Percentiles rank a stretch among this genome's conserved stretches.
These are phyloP conservation scores for Plasmodium sp. DNA, from an alignment of 169 alveolate genomes.

Conservation along the genomic window DNA sequence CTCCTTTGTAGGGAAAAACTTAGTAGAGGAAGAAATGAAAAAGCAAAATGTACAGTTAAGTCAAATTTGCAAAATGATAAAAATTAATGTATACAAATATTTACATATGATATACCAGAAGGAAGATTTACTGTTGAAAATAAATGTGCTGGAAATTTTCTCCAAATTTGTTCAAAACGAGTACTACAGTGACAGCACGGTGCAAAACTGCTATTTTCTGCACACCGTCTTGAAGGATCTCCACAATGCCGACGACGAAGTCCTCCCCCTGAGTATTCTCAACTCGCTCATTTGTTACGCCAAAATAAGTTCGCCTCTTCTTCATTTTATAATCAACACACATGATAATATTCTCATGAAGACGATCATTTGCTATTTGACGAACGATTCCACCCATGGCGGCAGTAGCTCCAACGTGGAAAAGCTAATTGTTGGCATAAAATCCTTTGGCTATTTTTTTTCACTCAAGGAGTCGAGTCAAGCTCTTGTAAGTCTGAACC, in stretches of 20 bases:
- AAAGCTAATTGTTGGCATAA: constrained; percentile 60
- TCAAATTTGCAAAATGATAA: constrained; percentile 11
- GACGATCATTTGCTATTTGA: constrained; percentile 26
- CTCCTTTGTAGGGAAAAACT: background rate
- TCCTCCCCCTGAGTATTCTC: constrained; percentile 43
- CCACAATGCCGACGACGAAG: constrained; percentile 1
- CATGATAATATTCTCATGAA: constrained; percentile 34
- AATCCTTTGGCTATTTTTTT: constrained; percentile 57
- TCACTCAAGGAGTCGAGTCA: constrained; percentile 20
- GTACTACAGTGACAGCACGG: background rate
- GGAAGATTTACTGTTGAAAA: constrained; percentile 69
- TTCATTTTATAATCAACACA: constrained; percentile 12
- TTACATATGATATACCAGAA: constrained; percentile 38
- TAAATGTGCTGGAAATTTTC: constrained; percentile 64
- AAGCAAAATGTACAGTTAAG: constrained; percentile 19
- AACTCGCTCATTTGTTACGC: constrained; percentile 61
- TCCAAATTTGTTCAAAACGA: constrained; percentile 35
- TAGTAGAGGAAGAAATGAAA: constrained; percentile 14
- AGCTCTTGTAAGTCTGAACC: constrained; percentile 5
- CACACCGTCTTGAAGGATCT: constrained; percentile 25
- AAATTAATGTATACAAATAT: constrained; percentile 65
- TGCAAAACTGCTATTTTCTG: constrained; percentile 21
- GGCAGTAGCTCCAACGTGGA: background rate
- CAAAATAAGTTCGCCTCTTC: background rate
- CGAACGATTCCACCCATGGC: background rate